Evolutionary conservation across 106 monocot species (phyloP).

Genomic region (Phalaenopsis equestris): DNA sequence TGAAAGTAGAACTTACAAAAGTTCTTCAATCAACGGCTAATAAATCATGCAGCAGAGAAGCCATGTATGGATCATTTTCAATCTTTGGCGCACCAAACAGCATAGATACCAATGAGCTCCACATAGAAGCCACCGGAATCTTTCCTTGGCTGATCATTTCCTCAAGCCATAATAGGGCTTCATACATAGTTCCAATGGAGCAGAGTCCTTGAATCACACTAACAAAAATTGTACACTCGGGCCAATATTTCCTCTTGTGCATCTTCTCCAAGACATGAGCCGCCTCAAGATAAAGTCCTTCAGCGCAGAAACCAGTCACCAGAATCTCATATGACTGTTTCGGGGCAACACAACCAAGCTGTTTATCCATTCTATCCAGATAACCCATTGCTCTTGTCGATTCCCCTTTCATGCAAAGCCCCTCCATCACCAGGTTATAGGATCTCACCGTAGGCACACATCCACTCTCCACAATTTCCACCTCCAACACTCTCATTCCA

Average conservation of each 20-base stretch:
- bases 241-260: constrained; percentile 38
- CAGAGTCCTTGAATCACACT: constrained; percentile 52
- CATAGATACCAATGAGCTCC: constrained; percentile 56
- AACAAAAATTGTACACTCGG: constrained; percentile 19
- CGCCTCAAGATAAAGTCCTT: constrained; percentile 42
- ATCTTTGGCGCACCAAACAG: constrained; percentile 8
- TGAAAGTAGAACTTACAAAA: background rate
- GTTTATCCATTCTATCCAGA: constrained; percentile 43
- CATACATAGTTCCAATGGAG: constrained; percentile 41
- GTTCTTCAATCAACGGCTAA: background rate
- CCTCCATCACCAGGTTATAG: constrained; percentile 61
- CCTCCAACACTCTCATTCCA: constrained; percentile 45
- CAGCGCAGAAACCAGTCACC: constrained; percentile 51
- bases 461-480: constrained; percentile 45
- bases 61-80: background rate
- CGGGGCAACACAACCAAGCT: constrained; percentile 33
- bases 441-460: constrained; percentile 35
- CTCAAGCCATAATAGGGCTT: constrained; percentile 80
- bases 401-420: constrained; percentile 49
- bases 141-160: constrained; percentile 75
- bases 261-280: constrained; percentile 55
- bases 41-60: background rate
- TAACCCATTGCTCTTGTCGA: constrained; percentile 32
- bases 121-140: constrained; percentile 30
- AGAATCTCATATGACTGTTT: constrained; percentile 61